A percentile compares a stretch with the other conserved stretches of the same genome.
These are phyloP conservation scores for Malassezia sympodialis DNA, from an alignment of 1,284 basidiomycete genomes.

Conservation along the genomic window DNA sequence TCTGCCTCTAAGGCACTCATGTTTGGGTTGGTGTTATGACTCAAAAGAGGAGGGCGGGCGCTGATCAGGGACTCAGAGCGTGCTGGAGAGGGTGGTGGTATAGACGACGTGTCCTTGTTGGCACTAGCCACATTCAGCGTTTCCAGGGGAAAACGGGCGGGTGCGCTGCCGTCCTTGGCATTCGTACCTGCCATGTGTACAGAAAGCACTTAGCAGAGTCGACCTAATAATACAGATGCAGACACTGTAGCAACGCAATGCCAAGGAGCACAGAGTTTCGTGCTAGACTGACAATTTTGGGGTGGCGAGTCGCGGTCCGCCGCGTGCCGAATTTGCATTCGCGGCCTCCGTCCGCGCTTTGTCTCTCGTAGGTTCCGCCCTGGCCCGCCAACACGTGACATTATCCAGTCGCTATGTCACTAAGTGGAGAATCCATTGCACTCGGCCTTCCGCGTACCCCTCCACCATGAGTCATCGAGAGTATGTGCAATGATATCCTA, in stretches of 20 bases:
- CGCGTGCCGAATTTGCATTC: neutral
- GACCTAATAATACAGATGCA: neutral
- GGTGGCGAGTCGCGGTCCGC: neutral
- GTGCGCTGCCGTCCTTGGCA: neutral
- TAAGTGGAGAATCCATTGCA: neutral
- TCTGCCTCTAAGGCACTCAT: constrained; percentile 6
- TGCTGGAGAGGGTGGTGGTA: neutral
- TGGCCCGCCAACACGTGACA: neutral
- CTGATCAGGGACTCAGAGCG: neutral
- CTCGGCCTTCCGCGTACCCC: neutral
- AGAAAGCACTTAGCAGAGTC: neutral
- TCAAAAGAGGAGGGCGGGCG: neutral
- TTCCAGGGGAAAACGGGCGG: neutral
- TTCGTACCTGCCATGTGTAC: neutral
- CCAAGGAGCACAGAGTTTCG: neutral
- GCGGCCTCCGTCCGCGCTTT: neutral
- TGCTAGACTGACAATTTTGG: neutral
- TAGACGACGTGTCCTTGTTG: neutral
- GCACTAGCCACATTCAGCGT: neutral
- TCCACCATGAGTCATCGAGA: neutral
- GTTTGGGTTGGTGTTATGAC: neutral
- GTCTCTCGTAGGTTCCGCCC: neutral
- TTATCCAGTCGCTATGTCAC: neutral
- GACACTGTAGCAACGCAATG: neutral
- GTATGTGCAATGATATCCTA: neutral